Conservation (phyloP, 495 filamentous ascomycete genomes). For the Parathielavia hyrcaniae region DNA sequence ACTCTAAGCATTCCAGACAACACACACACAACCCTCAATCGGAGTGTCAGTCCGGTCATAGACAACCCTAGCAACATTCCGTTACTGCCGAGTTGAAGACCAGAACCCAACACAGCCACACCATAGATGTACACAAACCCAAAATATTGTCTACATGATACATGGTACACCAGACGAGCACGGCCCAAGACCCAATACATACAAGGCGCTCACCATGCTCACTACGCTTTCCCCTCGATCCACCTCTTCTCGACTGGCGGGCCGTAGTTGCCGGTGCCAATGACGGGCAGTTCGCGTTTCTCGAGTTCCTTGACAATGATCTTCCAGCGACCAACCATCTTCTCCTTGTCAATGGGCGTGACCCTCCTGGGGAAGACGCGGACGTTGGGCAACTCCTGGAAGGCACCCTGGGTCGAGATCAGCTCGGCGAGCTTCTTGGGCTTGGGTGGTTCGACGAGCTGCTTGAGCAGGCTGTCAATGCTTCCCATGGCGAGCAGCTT, state of each 20-base stretch:
- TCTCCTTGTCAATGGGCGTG: slow-evolving; percentile 64
- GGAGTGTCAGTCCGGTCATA: background rate
- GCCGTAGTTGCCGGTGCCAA: slow-evolving; percentile 30
- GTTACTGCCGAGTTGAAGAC: background rate
- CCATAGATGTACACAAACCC: background rate
- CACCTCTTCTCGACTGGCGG: slow-evolving; percentile 31
- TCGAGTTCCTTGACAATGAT: slow-evolving; percentile 67
- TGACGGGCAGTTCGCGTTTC: slow-evolving; percentile 51
- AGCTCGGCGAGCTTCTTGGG: slow-evolving; percentile 48
- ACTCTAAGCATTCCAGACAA: background rate
- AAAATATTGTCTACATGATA: slow-evolving; percentile 23
- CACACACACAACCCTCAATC: background rate
- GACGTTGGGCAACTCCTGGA: slow-evolving; percentile 62
- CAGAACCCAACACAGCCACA: background rate
- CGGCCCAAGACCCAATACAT: slow-evolving; percentile 1
- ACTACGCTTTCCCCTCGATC: slow-evolving; percentile 20
- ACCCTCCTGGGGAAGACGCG: slow-evolving; percentile 53
- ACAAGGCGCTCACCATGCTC: background rate
- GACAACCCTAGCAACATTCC: background rate
- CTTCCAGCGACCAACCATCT: slow-evolving; percentile 76
- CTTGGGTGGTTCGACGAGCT: slow-evolving; percentile 53
- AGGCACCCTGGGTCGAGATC: slow-evolving; percentile 36
- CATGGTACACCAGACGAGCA: slow-evolving; percentile 15
- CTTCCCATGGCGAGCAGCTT: slow-evolving; percentile 50
- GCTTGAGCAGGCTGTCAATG: slow-evolving; percentile 49